Conservation (phyloP, 176 grass and related monocot species). For the Zea luxurians region DNA sequence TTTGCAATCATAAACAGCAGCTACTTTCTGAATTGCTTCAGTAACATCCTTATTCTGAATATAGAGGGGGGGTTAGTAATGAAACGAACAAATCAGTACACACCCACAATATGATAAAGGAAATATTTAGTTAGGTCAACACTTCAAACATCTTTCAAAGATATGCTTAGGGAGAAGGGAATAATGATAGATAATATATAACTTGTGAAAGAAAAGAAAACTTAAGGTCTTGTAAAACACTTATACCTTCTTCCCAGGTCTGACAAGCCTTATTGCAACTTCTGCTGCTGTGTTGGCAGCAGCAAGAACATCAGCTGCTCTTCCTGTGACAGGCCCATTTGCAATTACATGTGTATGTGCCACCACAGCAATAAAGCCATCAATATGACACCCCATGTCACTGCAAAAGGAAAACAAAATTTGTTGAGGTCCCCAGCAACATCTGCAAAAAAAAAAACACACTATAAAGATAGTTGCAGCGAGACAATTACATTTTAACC, state of each 20-base stretch:
- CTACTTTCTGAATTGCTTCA: slow-evolving; percentile 98
- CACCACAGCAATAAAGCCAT: slow-evolving; percentile 99
- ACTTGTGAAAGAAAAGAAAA: background rate
- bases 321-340: slow-evolving; percentile 69
- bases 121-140: background rate
- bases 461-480: background rate
- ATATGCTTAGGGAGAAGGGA: background rate
- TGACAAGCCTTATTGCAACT: slow-evolving; percentile 87
- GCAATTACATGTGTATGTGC: slow-evolving; percentile 89
- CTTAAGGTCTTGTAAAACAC: background rate
- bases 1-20: slow-evolving; percentile 92
- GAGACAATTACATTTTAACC: slow-evolving; percentile 81
- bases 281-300: slow-evolving; percentile 94
- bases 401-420: slow-evolving; percentile 44
- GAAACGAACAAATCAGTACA: background rate
- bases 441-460: background rate
- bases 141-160: background rate
- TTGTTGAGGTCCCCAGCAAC: background rate
- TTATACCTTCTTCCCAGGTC: slow-evolving; percentile 88
- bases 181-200: background rate
- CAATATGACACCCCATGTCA: slow-evolving; percentile 96
- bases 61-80: slow-evolving; percentile 1
- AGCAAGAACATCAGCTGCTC: slow-evolving; percentile 85
- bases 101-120: background rate
- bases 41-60: slow-evolving; percentile 94